Conservation (phyloP, 495 filamentous ascomycete species). For the Neurospora sp. region DNA sequence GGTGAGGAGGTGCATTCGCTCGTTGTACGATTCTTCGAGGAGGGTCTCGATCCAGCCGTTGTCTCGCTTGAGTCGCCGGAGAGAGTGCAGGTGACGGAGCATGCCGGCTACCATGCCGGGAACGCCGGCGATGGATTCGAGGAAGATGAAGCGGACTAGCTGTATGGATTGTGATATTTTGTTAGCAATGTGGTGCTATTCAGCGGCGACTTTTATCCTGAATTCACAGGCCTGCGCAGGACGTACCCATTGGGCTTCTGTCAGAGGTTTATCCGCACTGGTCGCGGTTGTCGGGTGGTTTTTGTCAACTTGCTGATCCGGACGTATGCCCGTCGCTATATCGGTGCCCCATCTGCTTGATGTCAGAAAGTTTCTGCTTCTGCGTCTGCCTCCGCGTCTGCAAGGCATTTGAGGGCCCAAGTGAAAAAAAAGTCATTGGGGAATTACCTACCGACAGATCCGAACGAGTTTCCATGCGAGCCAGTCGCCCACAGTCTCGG, state of each 20-base stretch:
- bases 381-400: neutral
- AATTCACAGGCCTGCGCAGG: neutral
- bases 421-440: neutral
- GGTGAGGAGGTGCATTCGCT: conserved; percentile 91
- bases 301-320: conserved; percentile 36
- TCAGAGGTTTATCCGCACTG: conserved; percentile 33
- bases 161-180: neutral
- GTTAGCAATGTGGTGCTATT: conserved; percentile 5
- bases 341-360: conserved; percentile 35
- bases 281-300: conserved; percentile 34
- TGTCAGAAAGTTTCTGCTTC: neutral
- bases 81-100: conserved; percentile 74
- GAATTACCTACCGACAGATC: conserved; percentile 15
- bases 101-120: conserved; percentile 97
- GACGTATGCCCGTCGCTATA: conserved; percentile 33
- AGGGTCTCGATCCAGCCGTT: conserved; percentile 98
- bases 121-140: conserved; percentile 89
- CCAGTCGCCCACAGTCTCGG: conserved; percentile 31
- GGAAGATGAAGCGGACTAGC: conserved; percentile 79
- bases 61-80: conserved; percentile 79
- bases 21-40: conserved; percentile 89
- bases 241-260: conserved; percentile 38
- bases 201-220: neutral
- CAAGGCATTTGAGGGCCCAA: neutral
- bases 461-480: conserved; percentile 37